Base-by-base conservation (phyloP, 164 flowering plant genomes). In the Nymphaea colorata region DNA sequence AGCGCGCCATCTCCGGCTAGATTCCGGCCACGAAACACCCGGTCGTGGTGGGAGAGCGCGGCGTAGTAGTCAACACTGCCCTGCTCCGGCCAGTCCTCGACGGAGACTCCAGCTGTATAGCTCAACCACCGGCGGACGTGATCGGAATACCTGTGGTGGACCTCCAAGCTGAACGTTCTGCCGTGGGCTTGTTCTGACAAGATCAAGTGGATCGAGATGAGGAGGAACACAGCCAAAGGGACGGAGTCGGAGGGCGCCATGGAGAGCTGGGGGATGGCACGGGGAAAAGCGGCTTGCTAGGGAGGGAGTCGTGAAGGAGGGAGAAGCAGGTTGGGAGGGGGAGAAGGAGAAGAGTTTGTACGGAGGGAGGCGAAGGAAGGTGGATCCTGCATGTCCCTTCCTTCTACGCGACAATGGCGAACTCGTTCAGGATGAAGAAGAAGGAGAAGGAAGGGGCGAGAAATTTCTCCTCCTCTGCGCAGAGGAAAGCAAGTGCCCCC, bases 81-180 rank as follows among this genome's bases (percentile, higher is more conserved):
- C 71, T 73, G 75, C 12, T 60, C 71, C 64, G 88, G 88, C 84
- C 82, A 84, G 41, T 72, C 67, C 2, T 64, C 74, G 14, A 75
- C 74, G 6, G 67, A 44, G n/a, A 66, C 74, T 2, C 71, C 74
- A 55, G 72, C 42, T 55, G 59, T 69, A 59, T 64, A 69, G 7
- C 61, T 65, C 41, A 83, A 75, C 88, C 88, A 85, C 42, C 79
- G 74, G 82, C 74, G 77, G 68, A 87, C 81, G 6, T 82, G 78
- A 16, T 86, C 91, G 17, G 93, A 87, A 80, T 77, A 87, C 36
- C 88, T 79, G 67, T 86, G 96, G 79, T 86, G 96, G 84, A 90
- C 79, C 69, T 82, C 73, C 72, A 87, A 83, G 69, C 78, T 79
- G 79, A 82, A 86, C 70, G 83, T 76, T 14, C 80, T 80, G 45